Evolutionary conservation across 2,329 filamentous ascomycete species (phyloP).

Genomic region (Diaporthe australafricana): DNA sequence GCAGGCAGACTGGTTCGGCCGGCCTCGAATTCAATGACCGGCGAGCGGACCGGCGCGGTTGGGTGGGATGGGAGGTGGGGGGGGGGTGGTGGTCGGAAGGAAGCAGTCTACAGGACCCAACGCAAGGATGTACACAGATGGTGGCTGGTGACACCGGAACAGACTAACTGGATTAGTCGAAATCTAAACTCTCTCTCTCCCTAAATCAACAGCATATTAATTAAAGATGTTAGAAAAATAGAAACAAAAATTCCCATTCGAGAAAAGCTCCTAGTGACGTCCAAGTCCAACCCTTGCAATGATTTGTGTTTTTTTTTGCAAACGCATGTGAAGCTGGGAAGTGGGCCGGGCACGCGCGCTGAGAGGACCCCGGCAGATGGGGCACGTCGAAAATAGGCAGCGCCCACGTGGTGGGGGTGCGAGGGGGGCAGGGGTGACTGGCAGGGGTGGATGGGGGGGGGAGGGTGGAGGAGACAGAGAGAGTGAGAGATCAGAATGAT

Average conservation of each 20-base stretch:
- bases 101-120: not conserved
- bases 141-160: conserved; percentile 22
- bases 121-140: not conserved
- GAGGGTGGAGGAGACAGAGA: too few relatives aligned
- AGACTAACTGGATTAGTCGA: conserved; percentile 25
- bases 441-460: not conserved
- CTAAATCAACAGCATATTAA: conserved; percentile 2
- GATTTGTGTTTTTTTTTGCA: not conserved
- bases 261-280: not conserved
- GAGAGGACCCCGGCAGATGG: not conserved
- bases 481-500: not conserved
- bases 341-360: not conserved
- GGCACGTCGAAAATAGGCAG: conserved; percentile 22
- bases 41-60: conserved; percentile 10
- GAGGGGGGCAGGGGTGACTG: not conserved
- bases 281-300: too few relatives aligned
- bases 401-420: conserved; percentile 21
- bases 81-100: not conserved
- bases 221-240: conserved; percentile 4
- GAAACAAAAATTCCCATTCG: not conserved
- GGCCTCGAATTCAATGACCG: not conserved
- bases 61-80: not conserved
- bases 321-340: conserved; percentile 4
- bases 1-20: conserved; percentile 11
- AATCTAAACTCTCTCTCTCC: not conserved